Evolutionary conservation across 805 yeast species (phyloP).

Genomic region (Candida corydali): DNA sequence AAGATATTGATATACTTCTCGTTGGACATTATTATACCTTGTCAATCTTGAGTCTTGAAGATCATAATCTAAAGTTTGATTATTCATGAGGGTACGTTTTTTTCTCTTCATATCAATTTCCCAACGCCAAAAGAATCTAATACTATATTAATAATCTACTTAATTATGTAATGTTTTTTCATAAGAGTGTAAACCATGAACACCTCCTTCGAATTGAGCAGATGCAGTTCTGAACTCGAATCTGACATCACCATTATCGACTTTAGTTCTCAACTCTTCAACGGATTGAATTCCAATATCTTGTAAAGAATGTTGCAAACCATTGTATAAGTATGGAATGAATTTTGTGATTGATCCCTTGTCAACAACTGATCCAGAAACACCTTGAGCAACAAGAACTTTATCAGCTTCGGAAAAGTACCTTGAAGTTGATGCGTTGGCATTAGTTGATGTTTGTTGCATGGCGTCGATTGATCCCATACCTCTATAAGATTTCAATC

Average conservation of each 20-base stretch:
- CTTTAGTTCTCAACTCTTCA: constrained; percentile 57
- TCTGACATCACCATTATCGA: constrained; percentile 68
- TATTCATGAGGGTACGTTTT: not conserved
- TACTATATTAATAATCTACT: constrained; percentile 5
- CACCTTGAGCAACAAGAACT: constrained; percentile 99
- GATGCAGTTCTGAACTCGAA: constrained; percentile 98
- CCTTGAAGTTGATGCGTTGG: constrained; percentile 97
- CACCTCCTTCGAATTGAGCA: constrained; percentile 99
- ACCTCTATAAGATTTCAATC: constrained; percentile 96
- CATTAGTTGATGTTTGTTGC: constrained; percentile 83
- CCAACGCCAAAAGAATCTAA: not conserved
- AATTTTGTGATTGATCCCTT: constrained; percentile 93
- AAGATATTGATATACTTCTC: constrained; percentile 55
- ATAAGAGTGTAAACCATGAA: constrained; percentile 91
- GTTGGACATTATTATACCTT: constrained; percentile 44
- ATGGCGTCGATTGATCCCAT: constrained; percentile 99
- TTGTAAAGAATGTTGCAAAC: constrained; percentile 98
- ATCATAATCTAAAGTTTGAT: constrained; percentile 63
- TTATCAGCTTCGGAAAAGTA: constrained; percentile 95
- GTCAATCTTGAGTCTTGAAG: constrained; percentile 44
- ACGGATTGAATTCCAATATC: constrained; percentile 86
- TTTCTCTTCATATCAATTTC: not conserved
- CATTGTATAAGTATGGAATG: constrained; percentile 89
- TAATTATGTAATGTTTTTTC: constrained; percentile 95
- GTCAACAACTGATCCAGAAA: constrained; percentile 93